Evolutionary conservation across 805 yeast species (phyloP).

Genomic region (Sugiyamaella smithiae): DNA sequence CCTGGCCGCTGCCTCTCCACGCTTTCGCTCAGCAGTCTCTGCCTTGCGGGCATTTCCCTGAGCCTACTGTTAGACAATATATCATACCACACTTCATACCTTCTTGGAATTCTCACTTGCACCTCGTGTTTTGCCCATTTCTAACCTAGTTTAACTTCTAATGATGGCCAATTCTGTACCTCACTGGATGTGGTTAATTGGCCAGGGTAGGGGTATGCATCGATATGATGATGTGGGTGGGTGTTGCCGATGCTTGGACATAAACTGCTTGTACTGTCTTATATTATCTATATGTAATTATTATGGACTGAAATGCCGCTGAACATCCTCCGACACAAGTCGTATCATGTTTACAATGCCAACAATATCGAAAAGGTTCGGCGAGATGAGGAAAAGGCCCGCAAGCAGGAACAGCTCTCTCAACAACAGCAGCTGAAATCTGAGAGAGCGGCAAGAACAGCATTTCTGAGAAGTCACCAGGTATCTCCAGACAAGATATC

Average conservation of each 20-base stretch:
- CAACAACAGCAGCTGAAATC: constrained; percentile 13
- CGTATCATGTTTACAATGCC: constrained; percentile 30
- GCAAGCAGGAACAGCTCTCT: constrained; percentile 30
- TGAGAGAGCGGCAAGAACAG: background rate
- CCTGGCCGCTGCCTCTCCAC: constrained; percentile 47
- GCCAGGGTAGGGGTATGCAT: no score
- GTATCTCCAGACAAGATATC: no score
- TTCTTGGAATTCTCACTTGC: constrained; percentile 51
- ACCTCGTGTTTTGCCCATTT: constrained; percentile 48
- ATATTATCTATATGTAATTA: background rate
- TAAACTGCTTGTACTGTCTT: no score
- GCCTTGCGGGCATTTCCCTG: constrained; percentile 68
- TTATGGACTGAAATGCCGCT: constrained; percentile 31
- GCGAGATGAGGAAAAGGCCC: constrained; percentile 30
- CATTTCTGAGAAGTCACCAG: background rate
- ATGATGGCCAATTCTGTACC: no score
- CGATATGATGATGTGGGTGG: no score
- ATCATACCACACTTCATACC: no score
- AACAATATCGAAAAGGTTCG: constrained; percentile 29
- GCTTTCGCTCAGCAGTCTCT: constrained; percentile 57
- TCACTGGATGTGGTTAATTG: no score
- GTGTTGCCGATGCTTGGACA: no score
- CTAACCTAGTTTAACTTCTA: no score
- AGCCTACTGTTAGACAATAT: constrained; percentile 38
- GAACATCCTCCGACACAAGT: constrained; percentile 30